These are phyloP conservation scores for Hippophae tibetana DNA, from an alignment of 306 rosid species.

Conservation along the genomic window DNA sequence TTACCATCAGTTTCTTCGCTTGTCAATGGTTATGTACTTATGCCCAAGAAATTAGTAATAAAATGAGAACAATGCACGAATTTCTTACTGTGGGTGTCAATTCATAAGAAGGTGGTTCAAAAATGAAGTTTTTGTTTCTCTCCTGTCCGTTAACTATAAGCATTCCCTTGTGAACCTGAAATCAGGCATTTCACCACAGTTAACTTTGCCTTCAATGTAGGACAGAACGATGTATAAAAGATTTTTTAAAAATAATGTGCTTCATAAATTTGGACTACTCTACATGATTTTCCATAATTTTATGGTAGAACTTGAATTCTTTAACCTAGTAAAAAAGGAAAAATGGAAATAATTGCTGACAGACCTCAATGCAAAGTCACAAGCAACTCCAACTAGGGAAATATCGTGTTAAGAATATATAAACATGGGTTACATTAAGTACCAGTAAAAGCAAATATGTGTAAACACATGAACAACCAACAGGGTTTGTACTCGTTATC, in stretches of 20 bases:
- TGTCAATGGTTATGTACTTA: neutral
- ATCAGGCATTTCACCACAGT: slow-evolving; percentile 3
- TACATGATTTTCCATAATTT: neutral
- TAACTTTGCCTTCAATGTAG: too few relatives aligned
- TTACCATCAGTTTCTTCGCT: neutral
- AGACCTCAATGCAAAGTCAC: neutral
- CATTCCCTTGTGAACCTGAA: slow-evolving; percentile 82
- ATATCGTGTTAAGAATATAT: neutral
- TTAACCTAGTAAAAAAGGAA: neutral
- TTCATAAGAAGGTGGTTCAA: slow-evolving; percentile 70
- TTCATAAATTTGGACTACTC: too few relatives aligned
- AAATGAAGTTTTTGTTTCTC: slow-evolving; percentile 69
- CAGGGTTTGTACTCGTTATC: too few relatives aligned
- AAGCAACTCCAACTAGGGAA: neutral
- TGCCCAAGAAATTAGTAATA: neutral
- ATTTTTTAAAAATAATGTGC: too few relatives aligned
- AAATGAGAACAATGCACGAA: neutral
- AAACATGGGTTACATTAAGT: too few relatives aligned
- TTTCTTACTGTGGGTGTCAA: slow-evolving; percentile 76
- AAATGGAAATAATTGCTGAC: neutral
- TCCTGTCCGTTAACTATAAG: slow-evolving; percentile 86
- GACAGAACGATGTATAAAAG: too few relatives aligned
- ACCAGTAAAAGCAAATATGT: too few relatives aligned
- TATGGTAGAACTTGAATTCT: neutral
- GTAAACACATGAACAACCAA: too few relatives aligned